Percentiles rank a stretch among this genome's conserved stretches.
Evolutionary conservation across 2,329 filamentous ascomycete species (phyloP).

Genomic region (Diaporthe caulivora): DNA sequence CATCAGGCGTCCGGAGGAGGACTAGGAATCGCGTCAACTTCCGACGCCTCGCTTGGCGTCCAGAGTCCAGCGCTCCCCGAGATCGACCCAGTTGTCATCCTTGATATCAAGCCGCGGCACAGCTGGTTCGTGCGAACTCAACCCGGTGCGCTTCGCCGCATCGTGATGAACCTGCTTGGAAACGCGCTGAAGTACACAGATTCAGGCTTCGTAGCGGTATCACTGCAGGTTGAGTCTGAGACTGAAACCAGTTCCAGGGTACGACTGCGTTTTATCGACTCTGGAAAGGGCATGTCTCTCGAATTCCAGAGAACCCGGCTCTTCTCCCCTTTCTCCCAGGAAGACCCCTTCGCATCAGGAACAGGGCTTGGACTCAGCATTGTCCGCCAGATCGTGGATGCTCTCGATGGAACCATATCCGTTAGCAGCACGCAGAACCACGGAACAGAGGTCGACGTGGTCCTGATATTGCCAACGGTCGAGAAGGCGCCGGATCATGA

Average conservation of each 20-base stretch:
- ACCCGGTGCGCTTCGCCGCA: conserved; percentile 59
- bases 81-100: conserved; percentile 36
- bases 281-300: conserved; percentile 74
- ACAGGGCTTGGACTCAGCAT: conserved; percentile 76
- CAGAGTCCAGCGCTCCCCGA: neutral
- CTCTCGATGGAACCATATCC: conserved; percentile 69
- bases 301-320: conserved; percentile 71
- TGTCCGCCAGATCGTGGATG: conserved; percentile 69
- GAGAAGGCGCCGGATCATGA: conserved; percentile 11
- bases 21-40: neutral
- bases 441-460: conserved; percentile 46
- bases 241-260: conserved; percentile 1
- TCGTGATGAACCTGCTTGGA: conserved; percentile 67
- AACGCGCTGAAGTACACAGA: conserved; percentile 67
- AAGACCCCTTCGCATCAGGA: conserved; percentile 70
- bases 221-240: conserved; percentile 26
- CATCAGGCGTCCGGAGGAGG: conserved; percentile 18
- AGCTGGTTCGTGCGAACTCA: conserved; percentile 65
- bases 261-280: conserved; percentile 66
- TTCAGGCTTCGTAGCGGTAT: conserved; percentile 40
- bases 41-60: neutral
- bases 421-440: conserved; percentile 60
- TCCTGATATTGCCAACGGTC: conserved; percentile 15
- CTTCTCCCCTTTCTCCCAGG: conserved; percentile 75
- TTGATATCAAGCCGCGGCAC: conserved; percentile 60